Conservation (phyloP, 257 asterid species). For the Schizonepeta tenuifolia region DNA sequence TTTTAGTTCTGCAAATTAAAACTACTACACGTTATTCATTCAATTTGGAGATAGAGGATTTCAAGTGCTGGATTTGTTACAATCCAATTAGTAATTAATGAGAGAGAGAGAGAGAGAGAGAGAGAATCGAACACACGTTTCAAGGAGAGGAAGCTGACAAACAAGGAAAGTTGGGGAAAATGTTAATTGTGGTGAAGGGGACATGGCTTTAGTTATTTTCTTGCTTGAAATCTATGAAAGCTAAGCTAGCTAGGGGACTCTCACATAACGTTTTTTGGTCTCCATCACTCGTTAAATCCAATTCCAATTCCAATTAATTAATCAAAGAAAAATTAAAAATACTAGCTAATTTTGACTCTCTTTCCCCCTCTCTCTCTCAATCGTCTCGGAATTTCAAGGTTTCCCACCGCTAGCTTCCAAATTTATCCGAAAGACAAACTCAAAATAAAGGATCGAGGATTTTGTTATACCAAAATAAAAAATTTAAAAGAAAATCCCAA, state of each 20-base stretch:
- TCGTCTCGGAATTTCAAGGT: neutral
- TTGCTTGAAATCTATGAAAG: neutral
- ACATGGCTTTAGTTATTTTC: slow-evolving; percentile 44
- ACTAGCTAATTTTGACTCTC: neutral
- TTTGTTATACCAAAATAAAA: neutral
- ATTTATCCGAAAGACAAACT: no score
- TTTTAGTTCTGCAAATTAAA: neutral
- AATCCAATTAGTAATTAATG: no score
- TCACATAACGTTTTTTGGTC: neutral
- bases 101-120: no score
- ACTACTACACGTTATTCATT: no score
- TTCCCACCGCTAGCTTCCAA: neutral
- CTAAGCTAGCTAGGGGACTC: no score
- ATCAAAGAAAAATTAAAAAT: neutral
- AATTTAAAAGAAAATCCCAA: neutral
- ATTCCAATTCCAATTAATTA: neutral
- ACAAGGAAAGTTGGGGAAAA: slow-evolving; percentile 61
- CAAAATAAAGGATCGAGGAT: neutral
- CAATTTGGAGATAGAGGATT: no score
- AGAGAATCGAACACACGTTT: slow-evolving; percentile 42
- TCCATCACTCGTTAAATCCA: neutral
- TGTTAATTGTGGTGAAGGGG: slow-evolving; percentile 75
- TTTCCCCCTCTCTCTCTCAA: neutral
- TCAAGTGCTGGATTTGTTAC: no score
- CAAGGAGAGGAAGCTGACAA: slow-evolving; percentile 67